Percentiles rank a stretch among this genome's conserved stretches.
Conservation (phyloP, 2,329 filamentous ascomycete species). For the Neonectria hederae region DNA sequence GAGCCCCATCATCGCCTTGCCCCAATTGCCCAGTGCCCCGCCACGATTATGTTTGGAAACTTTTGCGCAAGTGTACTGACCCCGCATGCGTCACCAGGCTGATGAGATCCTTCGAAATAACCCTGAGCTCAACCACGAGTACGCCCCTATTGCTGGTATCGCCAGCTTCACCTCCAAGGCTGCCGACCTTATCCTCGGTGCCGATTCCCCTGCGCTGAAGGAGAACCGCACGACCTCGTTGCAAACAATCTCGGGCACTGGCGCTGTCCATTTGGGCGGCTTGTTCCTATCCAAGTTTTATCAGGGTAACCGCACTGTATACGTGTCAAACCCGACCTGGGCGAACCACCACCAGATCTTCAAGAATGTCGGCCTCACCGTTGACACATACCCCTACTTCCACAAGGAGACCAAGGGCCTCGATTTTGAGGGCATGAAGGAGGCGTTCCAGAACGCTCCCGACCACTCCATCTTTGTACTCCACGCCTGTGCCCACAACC, state of each 20-base stretch:
- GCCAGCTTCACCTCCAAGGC: slow-evolving; percentile 87
- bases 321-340: slow-evolving; percentile 96
- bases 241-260: slow-evolving; percentile 97
- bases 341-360: slow-evolving; percentile 99
- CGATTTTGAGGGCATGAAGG: slow-evolving; percentile 89
- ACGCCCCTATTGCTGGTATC: slow-evolving; percentile 93
- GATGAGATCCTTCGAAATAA: slow-evolving; percentile 89
- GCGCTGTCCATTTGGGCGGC: slow-evolving; percentile 90
- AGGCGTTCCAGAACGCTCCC: slow-evolving; percentile 74
- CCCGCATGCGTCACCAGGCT: slow-evolving; percentile 67
- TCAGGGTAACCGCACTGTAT: slow-evolving; percentile 77
- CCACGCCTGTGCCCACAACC: slow-evolving; percentile 97
- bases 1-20: slow-evolving; percentile 26
- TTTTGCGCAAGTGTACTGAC: slow-evolving; percentile 35
- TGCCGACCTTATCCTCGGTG: slow-evolving; percentile 87
- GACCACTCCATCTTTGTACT: slow-evolving; percentile 87
- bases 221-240: slow-evolving; percentile 85
- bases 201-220: slow-evolving; percentile 79
- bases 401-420: slow-evolving; percentile 87
- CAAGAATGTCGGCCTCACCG: slow-evolving; percentile 81
- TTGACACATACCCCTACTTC: slow-evolving; percentile 94
- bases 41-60: slow-evolving; percentile 12
- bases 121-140: slow-evolving; percentile 95
- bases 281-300: slow-evolving; percentile 96
- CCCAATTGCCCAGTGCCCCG: slow-evolving; percentile 29